These are phyloP conservation scores for Kodamaea kaohsiungensis DNA, from an alignment of 805 yeast genomes.

Conservation along the genomic window DNA sequence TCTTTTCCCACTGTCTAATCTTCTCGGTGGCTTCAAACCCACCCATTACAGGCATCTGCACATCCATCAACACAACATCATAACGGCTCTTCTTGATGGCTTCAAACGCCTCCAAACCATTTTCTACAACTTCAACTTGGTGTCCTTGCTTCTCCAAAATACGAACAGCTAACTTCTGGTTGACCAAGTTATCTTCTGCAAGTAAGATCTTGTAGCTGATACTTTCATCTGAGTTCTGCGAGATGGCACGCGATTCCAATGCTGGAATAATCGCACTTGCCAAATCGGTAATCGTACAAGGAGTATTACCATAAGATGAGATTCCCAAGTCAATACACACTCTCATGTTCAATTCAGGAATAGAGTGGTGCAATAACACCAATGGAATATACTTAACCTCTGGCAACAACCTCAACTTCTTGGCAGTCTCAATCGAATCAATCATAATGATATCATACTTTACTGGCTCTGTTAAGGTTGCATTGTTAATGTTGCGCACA, in stretches of 20 bases:
- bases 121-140: slow-evolving; percentile 79
- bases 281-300: slow-evolving; percentile 77
- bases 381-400: slow-evolving; percentile 85
- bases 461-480: slow-evolving; percentile 54
- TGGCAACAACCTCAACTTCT: slow-evolving; percentile 63
- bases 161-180: slow-evolving; percentile 83
- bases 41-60: slow-evolving; percentile 95
- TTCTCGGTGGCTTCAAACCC: slow-evolving; percentile 90
- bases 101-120: slow-evolving; percentile 80
- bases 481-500: slow-evolving; percentile 57
- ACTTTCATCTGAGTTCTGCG: slow-evolving; percentile 77
- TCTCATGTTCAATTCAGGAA: slow-evolving; percentile 77
- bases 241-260: slow-evolving; percentile 76
- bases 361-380: slow-evolving; percentile 72
- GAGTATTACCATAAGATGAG: slow-evolving; percentile 85
- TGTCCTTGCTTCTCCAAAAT: slow-evolving; percentile 87
- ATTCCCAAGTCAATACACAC: slow-evolving; percentile 84
- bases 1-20: slow-evolving; percentile 86
- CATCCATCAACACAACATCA: slow-evolving; percentile 89
- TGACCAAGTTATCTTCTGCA: slow-evolving; percentile 86
- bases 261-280: slow-evolving; percentile 87
- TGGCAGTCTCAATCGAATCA: slow-evolving; percentile 75
- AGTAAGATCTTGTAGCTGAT: slow-evolving; percentile 70
- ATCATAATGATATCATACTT: slow-evolving; percentile 80
- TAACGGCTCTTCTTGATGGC: slow-evolving; percentile 67